Base-by-base conservation (phyloP, 768 basidiomycete genomes). In the button mushroom (Agaricus bisporus) region DNA sequence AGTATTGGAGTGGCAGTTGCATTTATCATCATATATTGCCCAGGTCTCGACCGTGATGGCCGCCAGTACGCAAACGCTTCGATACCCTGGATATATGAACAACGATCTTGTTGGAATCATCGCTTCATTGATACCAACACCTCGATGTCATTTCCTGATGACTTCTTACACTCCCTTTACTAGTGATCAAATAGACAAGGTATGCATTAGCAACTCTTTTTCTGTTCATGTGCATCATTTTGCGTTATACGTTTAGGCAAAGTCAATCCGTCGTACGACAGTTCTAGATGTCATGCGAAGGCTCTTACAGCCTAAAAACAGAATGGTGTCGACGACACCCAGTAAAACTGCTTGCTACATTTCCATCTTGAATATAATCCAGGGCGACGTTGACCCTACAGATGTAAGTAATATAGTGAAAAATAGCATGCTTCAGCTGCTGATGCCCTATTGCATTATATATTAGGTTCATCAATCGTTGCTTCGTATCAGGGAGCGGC, bases 41-140 rank as follows among this genome's bases (percentile, higher is more conserved):
- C 51, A 98, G 95, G 90, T 93, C 1, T 87, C 97, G 3, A 98
- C 97, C 0, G 95, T 98, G 39, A 98, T 99, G 83, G 89, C 95
- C 9, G 95, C 95, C 10, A 95, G 91, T 58, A 99, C 95, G 0
- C 92, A 95, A 63, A 98, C 95, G 12, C 80, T 99, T 22, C 83
- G 95, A 62, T 99, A 97, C 71, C 95, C 95, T 0, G 91, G 93
- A 47, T 98, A 98, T 70, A 98, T 98, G 95, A 98, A 98, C 76
- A 99, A 98, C 62, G 95, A 99, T 64, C 82, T 98, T 36, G 95
- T 98, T 59, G 92, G 95, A 25, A 95, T 99, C 58, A 88, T 98
- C 52, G 94, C 95, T 5, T 93, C 91, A 14, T 80, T 99, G 49
- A 98, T 99, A 59, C 95, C 95, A 2, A 98, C 95, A 3, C 95